These are phyloP conservation scores for Aspergillus baeticus DNA, from an alignment of 495 filamentous ascomycete species.

Conservation along the genomic window DNA sequence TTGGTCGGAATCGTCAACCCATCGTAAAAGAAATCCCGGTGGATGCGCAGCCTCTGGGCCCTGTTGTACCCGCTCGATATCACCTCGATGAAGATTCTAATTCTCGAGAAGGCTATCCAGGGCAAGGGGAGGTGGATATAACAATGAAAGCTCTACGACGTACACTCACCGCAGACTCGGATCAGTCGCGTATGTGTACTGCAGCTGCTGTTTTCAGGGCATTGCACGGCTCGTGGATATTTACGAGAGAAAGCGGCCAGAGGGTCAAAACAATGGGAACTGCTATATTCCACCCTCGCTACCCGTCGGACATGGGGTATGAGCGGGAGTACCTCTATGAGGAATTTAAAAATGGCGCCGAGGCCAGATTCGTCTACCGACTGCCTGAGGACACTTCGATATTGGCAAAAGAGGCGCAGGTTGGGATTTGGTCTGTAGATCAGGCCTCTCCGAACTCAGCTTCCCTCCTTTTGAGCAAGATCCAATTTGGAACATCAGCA, in stretches of 20 bases:
- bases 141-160: conserved; percentile 25
- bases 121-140: not conserved
- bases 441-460: not conserved
- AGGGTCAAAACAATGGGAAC: conserved; percentile 46
- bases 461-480: conserved; percentile 1
- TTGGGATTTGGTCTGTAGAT: conserved; percentile 3
- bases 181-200: conserved; percentile 11
- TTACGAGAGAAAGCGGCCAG: conserved; percentile 37
- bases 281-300: conserved; percentile 62
- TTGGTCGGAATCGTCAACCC: conserved; percentile 36
- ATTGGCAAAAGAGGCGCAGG: not conserved
- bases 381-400: conserved; percentile 11
- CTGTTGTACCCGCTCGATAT: conserved; percentile 40
- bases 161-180: conserved; percentile 10
- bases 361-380: conserved; percentile 10
- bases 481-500: not conserved
- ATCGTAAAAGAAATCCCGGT: not conserved
- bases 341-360: conserved; percentile 10
- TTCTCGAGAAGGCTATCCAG: not conserved
- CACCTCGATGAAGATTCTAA: not conserved
- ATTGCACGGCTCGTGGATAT: conserved; percentile 70
- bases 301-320: conserved; percentile 19
- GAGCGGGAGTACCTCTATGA: conserved; percentile 35
- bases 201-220: conserved; percentile 63
- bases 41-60: conserved; percentile 19